A percentile compares a stretch with the other conserved stretches of the same genome.
Conservation (phyloP, 495 filamentous ascomycete species). For the Xylaria scruposa region DNA sequence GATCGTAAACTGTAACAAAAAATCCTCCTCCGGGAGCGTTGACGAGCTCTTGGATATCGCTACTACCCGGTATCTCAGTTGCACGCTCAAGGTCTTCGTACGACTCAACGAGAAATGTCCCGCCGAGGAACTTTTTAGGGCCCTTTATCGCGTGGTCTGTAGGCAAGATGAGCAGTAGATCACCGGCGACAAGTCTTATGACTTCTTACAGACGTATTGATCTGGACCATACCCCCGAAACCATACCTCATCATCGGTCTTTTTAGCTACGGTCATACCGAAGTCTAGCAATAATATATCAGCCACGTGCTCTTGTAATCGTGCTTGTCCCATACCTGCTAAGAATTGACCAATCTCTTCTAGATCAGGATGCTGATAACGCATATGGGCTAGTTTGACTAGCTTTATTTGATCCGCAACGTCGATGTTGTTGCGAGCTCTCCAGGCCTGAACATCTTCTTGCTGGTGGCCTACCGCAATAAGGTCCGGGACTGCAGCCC, state of each 20-base stretch:
- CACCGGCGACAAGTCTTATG: not conserved
- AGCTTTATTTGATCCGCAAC: slow-evolving; percentile 21
- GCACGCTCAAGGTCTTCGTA: slow-evolving; percentile 50
- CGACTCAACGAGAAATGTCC: slow-evolving; percentile 48
- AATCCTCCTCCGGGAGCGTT: slow-evolving; percentile 54
- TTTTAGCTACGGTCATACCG: slow-evolving; percentile 44
- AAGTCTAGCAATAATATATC: slow-evolving; percentile 39
- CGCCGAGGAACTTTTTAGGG: slow-evolving; percentile 46
- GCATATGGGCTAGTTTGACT: slow-evolving; percentile 31
- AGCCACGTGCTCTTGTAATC: not conserved
- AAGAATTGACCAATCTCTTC: slow-evolving; percentile 32
- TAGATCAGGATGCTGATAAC: slow-evolving; percentile 34
- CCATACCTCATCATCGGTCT: slow-evolving; percentile 45
- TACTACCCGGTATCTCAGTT: slow-evolving; percentile 39
- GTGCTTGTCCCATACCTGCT: slow-evolving; percentile 14
- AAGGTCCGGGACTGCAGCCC: slow-evolving; percentile 21
- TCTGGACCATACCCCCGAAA: slow-evolving; percentile 55
- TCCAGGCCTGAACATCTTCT: slow-evolving; percentile 22
- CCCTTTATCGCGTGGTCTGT: slow-evolving; percentile 47
- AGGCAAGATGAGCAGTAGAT: not conserved
- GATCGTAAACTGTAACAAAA: slow-evolving; percentile 50
- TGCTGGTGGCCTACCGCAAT: slow-evolving; percentile 25
- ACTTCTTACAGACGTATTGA: slow-evolving; percentile 43
- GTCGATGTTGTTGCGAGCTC: slow-evolving; percentile 26
- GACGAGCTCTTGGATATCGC: slow-evolving; percentile 42